These are phyloP conservation scores for Lagenaria siceraria DNA, from an alignment of 306 rosid species.

Conservation along the genomic window DNA sequence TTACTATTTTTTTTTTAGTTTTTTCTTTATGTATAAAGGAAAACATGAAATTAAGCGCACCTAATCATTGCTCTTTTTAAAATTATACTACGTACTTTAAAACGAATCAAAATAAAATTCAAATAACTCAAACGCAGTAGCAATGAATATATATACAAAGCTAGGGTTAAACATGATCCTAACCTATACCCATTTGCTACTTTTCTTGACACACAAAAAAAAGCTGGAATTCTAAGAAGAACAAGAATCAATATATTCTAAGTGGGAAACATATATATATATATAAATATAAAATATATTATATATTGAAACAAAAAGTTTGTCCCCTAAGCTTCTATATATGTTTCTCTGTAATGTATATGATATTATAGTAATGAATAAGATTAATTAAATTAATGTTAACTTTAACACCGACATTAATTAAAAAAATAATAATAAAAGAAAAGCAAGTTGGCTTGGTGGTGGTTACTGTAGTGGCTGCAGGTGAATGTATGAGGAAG, in stretches of 20 bases:
- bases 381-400: slow-evolving; percentile 1
- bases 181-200: background rate
- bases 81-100: no score
- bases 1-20: no score
- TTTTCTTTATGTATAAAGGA: no score
- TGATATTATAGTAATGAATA: background rate
- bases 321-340: background rate
- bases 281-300: no score
- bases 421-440: background rate
- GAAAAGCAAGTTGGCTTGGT: slow-evolving; percentile 4
- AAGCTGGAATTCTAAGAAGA: background rate
- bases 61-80: no score
- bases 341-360: background rate
- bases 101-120: background rate
- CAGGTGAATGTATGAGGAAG: slow-evolving; percentile 14
- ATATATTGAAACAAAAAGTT: background rate
- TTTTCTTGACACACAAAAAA: background rate
- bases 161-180: background rate
- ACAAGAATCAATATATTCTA: background rate
- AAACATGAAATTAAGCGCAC: no score
- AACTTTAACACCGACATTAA: slow-evolving; percentile 11
- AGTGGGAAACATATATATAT: background rate
- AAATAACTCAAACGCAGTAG: background rate
- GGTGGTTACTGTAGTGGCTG: slow-evolving; percentile 18
- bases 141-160: background rate